A percentile compares a stretch with the other conserved stretches of the same genome.
These are phyloP conservation scores for Hypoxylon crocopeplum DNA, from an alignment of 495 filamentous ascomycete genomes.

Conservation along the genomic window DNA sequence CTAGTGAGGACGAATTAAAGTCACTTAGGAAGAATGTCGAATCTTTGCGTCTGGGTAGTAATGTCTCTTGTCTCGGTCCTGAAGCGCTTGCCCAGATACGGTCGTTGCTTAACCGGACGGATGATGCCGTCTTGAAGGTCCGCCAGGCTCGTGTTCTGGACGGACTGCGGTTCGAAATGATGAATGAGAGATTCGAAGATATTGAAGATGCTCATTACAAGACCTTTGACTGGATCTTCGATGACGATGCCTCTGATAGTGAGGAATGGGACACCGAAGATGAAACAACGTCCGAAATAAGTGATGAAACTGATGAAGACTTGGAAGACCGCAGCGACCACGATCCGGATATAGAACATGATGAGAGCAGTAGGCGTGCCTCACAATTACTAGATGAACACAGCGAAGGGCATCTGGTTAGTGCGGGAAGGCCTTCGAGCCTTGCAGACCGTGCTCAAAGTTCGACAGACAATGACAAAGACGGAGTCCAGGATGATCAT, in stretches of 20 bases:
- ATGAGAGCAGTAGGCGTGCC: neutral
- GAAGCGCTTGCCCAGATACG: slow-evolving; percentile 21
- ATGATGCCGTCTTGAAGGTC: slow-evolving; percentile 12
- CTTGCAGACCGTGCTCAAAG: neutral
- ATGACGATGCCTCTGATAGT: neutral
- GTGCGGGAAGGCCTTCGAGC: neutral
- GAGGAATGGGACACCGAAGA: neutral
- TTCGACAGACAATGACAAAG: neutral
- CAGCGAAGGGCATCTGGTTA: neutral
- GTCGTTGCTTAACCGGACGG: slow-evolving; percentile 23
- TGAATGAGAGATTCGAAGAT: slow-evolving; percentile 23
- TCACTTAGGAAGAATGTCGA: slow-evolving; percentile 25
- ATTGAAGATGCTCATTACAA: slow-evolving; percentile 28
- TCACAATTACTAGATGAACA: neutral
- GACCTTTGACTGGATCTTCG: slow-evolving; percentile 43
- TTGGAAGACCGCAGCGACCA: neutral
- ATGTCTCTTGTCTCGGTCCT: slow-evolving; percentile 12
- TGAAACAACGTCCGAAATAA: neutral
- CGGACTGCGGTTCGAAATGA: slow-evolving; percentile 31
- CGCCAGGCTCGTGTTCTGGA: slow-evolving; percentile 21
- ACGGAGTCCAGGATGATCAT: neutral
- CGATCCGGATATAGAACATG: neutral
- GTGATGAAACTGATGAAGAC: neutral
- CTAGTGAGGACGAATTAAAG: slow-evolving; percentile 15
- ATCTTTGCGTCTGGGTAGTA: slow-evolving; percentile 23